Evolutionary conservation across 176 grass and related monocot genomes (phyloP), one percentile per base, ranked within the genome.

Genomic region (Aegilops umbellulata): DNA sequence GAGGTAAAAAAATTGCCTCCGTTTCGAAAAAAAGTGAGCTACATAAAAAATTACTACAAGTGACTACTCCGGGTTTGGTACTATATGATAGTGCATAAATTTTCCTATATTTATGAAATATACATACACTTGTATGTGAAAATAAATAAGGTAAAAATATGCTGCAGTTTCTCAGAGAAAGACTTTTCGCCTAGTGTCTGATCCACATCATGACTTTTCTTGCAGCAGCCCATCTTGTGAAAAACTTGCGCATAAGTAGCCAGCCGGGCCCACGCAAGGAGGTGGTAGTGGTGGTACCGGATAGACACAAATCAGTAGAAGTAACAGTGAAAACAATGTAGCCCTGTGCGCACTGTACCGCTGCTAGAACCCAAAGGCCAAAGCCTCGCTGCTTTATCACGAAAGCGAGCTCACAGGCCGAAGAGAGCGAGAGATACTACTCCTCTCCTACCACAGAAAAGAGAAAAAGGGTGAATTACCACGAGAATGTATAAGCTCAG

Each of bases 381-480:
- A 87, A 87, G 85, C 85, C 31, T 4, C 57, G 3, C 32, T 81
- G 44, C 70, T 87, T 87, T 87, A 64, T 66, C 63, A 16, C 83
- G 62, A 88, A 88, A 82, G 83, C 15, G 27, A 69, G 61, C 19
- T 86, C 83, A 77, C 78, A 34, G 75, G 83, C 69, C 22, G 36
- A 82, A 82, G 71, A 77, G 46, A 39, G 4, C 3, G 6, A 6
- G 1, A 31, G 1, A 46, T 58, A 58, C 53, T 57, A 57, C 17
- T 57, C 16, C 16, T 7, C 39, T 10, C 10, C 42, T 46, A 3
- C 42, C 12, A 22, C 19, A 58, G 19, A 22, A 58, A 22, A 22
- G 32, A 67, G 44, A 19, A 16, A 30, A 30, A 61, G 26, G 86
- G 62, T 35, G 78, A 80, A 39, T 84, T 79, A 79, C 76, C 76